Evolutionary conservation across 2,329 filamentous ascomycete genomes (phyloP), one percentile per base, ranked within the genome.

Genomic region (Neofusicoccum kwambonambiense): DNA sequence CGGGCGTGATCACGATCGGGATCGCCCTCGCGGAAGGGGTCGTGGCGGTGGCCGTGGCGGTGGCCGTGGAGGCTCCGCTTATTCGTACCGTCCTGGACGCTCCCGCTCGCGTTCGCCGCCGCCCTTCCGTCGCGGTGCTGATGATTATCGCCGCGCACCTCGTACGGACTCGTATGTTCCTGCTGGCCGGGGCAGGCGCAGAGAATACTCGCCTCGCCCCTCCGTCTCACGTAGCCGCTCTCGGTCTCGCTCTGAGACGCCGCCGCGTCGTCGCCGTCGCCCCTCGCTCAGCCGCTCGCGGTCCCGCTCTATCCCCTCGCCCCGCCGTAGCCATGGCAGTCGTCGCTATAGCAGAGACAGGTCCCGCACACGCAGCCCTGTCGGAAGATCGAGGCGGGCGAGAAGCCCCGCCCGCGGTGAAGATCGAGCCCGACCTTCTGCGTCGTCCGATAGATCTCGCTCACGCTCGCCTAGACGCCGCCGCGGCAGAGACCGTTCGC

Each of bases 91-190:
- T 52, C 74, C 77, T 31, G 75, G 75, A 47, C 79, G 77, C 54
- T 75, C 81, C 69, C 76, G 79, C 66, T 86, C 83, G 19, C 79
- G 83, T 68, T 86, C 84, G 56, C 84, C 84, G 27, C 79, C 78
- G 62, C 80, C 84, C 69, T 76, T 81, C 69, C 76, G 79, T 64
- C 79, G 81, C 64, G 80, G 81, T 68, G 81, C 80, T 27, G 78
- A 81, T 64, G 74, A 77, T 65, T 72, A 67, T 62, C 79, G 81
- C 64, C 77, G 78, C 66, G 80, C 80, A 65, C 74, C 78, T 52
- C 77, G 83, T 47, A 83, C 80, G 65, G 86, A 89, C 72, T 81
- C 83, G 34, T 89, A 88, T 70, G 80, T 87, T 42, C 86, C 86
- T 15, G 71, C 76, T 22, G 79, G 80, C 52, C 71, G 77, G 34